Conservation (phyloP, 2,329 filamentous ascomycete species). For the Blastomyces silverae region DNA sequence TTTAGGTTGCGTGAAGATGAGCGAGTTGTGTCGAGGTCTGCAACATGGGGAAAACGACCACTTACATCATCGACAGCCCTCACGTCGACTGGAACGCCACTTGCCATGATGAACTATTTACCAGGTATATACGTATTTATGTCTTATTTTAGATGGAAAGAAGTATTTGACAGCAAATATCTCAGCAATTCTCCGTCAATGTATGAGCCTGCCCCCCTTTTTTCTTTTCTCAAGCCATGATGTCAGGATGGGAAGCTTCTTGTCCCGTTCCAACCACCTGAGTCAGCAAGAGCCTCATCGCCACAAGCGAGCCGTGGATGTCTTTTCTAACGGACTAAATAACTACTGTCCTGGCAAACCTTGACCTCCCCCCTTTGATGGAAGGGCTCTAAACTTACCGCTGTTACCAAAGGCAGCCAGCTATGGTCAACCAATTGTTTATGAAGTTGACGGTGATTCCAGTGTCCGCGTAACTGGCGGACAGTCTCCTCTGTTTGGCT, state of each 20-base stretch:
- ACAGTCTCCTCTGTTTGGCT: background rate
- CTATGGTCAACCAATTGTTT: too few relatives aligned
- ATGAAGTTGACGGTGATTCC: background rate
- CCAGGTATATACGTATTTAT: background rate
- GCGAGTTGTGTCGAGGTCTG: background rate
- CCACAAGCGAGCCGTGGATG: background rate
- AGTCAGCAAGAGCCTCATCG: conserved; percentile 9
- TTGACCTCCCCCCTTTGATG: background rate
- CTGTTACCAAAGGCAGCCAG: background rate
- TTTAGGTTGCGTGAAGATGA: background rate
- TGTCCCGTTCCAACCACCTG: background rate
- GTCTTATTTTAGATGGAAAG: background rate
- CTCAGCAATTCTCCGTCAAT: background rate
- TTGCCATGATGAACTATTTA: conserved; percentile 1
- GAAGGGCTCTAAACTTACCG: background rate
- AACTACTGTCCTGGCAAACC: background rate
- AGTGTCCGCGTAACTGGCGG: background rate
- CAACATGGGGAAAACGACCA: background rate
- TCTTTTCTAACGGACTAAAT: background rate
- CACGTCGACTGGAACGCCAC: conserved; percentile 7
- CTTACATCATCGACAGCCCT: conserved; percentile 8
- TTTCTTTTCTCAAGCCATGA: background rate
- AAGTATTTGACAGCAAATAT: background rate
- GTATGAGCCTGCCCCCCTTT: background rate
- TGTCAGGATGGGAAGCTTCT: background rate